Conservation (phyloP, 495 filamentous ascomycete species). For the Neurospora pannonica region DNA sequence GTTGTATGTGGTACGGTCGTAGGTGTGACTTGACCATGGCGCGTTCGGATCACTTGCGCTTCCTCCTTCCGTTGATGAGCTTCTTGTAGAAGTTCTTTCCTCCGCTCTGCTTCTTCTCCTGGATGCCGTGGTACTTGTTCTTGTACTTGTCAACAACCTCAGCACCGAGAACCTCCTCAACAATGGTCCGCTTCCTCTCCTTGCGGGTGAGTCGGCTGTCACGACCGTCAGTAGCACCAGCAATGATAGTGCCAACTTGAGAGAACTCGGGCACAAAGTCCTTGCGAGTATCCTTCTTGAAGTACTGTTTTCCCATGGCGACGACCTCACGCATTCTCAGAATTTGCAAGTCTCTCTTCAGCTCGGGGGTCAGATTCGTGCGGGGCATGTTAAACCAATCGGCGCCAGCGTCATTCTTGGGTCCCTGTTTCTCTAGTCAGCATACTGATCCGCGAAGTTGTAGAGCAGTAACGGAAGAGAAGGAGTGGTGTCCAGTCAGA, state of each 20-base stretch:
- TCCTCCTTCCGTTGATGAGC: constrained; percentile 18
- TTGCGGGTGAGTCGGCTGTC: constrained; percentile 70
- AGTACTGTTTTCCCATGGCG: constrained; percentile 74
- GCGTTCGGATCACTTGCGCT: constrained; percentile 13
- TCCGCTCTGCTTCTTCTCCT: constrained; percentile 21
- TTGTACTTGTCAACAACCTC: constrained; percentile 37
- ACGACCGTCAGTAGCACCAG: constrained; percentile 83
- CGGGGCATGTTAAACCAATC: constrained; percentile 82
- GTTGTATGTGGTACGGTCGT: not conserved
- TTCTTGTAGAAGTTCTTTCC: constrained; percentile 24
- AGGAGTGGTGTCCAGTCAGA: constrained; percentile 55
- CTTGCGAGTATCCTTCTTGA: constrained; percentile 68
- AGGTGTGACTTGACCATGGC: not conserved
- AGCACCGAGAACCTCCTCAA: constrained; percentile 71
- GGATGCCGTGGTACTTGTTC: constrained; percentile 26
- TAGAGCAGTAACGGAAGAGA: constrained; percentile 1
- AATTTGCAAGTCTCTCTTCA: constrained; percentile 80
- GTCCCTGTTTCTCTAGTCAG: constrained; percentile 24
- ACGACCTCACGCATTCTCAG: constrained; percentile 81
- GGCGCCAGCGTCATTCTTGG: constrained; percentile 43
- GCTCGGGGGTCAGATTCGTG: constrained; percentile 71
- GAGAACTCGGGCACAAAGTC: constrained; percentile 64
- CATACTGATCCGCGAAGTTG: constrained; percentile 1
- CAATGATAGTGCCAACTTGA: constrained; percentile 79
- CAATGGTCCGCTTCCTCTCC: constrained; percentile 79